A percentile compares a stretch with the other conserved stretches of the same genome.
Conservation (phyloP, 441 rosid genomes). For the Bruguiera hainesii region DNA sequence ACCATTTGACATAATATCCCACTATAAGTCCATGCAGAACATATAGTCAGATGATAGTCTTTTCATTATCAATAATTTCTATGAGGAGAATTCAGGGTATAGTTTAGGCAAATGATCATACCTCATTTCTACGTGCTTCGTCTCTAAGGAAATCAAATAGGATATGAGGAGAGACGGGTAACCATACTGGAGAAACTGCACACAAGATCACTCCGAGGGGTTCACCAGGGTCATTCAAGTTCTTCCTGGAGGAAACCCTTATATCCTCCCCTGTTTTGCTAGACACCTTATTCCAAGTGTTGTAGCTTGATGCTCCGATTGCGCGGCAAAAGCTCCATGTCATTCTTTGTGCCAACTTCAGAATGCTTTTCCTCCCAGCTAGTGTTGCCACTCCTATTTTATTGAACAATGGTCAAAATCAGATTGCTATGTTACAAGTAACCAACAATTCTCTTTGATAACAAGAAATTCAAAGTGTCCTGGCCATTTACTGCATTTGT, state of each 20-base stretch:
- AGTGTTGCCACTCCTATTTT: constrained; percentile 74
- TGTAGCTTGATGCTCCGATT: constrained; percentile 90
- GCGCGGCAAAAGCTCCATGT: constrained; percentile 75
- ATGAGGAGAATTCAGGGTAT: neutral
- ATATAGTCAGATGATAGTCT: neutral
- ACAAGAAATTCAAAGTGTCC: too few relatives aligned
- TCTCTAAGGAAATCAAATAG: constrained; percentile 87
- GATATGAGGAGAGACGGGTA: constrained; percentile 67
- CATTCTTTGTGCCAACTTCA: constrained; percentile 94
- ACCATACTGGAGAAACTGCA: constrained; percentile 78
- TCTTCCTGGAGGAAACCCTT: constrained; percentile 86
- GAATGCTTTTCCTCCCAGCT: constrained; percentile 96
- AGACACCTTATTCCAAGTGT: constrained; percentile 75
- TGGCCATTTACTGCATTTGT: too few relatives aligned
- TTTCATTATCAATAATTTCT: neutral
- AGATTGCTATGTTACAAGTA: neutral
- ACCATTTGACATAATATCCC: constrained; percentile 83
- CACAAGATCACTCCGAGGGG: constrained; percentile 85
- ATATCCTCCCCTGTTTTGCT: constrained; percentile 94
- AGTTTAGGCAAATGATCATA: constrained; percentile 20
- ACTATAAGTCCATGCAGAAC: constrained; percentile 35
- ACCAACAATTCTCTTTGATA: neutral
- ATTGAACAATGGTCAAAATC: neutral
- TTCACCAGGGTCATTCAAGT: constrained; percentile 90
- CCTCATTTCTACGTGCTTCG: constrained; percentile 75